These are phyloP conservation scores for Rauvolfia tetraphylla DNA, from an alignment of 257 asterid genomes.

Conservation along the genomic window DNA sequence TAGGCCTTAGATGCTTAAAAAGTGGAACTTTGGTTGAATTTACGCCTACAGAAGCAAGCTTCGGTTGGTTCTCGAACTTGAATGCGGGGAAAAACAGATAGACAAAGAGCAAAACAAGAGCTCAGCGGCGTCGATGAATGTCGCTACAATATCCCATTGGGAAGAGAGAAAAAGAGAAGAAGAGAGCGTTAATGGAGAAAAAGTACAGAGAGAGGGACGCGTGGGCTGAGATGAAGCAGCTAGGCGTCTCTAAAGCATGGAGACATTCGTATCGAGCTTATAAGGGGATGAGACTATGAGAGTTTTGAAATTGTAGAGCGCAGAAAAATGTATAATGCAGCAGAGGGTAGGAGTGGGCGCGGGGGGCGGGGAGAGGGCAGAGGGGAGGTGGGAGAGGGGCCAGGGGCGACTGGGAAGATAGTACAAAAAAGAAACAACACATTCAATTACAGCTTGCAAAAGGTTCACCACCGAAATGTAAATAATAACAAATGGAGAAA, in stretches of 20 bases:
- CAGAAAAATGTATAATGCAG: not conserved
- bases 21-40: not conserved
- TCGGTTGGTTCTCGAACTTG: conserved; percentile 4
- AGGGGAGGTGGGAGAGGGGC: not conserved
- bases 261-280: conserved; percentile 23
- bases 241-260: conserved; percentile 16
- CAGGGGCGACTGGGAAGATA: conserved; percentile 20
- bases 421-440: conserved; percentile 23
- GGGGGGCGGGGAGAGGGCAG: not conserved
- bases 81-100: not conserved
- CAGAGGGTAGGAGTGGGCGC: not conserved
- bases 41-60: not conserved
- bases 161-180: not conserved
- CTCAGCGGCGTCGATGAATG: not conserved
- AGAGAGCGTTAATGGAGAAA: not conserved
- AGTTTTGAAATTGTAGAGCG: conserved; percentile 12
- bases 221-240: conserved; percentile 15
- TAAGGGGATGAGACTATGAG: conserved; percentile 21
- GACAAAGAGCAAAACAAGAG: not conserved
- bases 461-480: conserved; percentile 3
- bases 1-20: not conserved
- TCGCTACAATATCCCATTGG: conserved; percentile 14
- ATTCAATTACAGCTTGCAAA: conserved; percentile 30
- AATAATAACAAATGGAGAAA: not conserved
- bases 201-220: conserved; percentile 1